These are phyloP conservation scores for Yamadazyma atmosphaerica DNA, from an alignment of 1,139 yeast genomes.

Conservation along the genomic window DNA sequence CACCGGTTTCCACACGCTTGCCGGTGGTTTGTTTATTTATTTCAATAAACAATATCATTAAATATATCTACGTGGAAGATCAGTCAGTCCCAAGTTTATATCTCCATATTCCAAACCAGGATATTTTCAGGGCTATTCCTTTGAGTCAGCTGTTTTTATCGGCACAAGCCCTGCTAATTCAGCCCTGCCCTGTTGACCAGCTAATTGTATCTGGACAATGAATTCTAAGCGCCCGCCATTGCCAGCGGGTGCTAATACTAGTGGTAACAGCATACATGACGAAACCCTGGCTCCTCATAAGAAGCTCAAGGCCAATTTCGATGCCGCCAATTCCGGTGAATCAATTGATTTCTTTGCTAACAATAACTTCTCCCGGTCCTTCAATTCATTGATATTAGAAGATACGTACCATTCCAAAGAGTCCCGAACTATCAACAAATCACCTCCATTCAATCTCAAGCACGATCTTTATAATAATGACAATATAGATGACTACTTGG, in stretches of 20 bases:
- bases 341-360: slow-evolving; percentile 39
- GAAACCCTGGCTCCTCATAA: too few relatives aligned
- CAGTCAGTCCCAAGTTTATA: too few relatives aligned
- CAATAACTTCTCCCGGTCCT: slow-evolving; percentile 44
- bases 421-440: slow-evolving; percentile 32
- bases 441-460: slow-evolving; percentile 47
- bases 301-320: slow-evolving; percentile 8
- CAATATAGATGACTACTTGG: slow-evolving; percentile 22
- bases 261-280: background rate
- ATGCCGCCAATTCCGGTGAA: slow-evolving; percentile 1
- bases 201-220: slow-evolving; percentile 13
- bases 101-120: too few relatives aligned
- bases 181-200: too few relatives aligned
- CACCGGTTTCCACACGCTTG: background rate
- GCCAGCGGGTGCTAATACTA: slow-evolving; percentile 21
- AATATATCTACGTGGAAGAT: too few relatives aligned
- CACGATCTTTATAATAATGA: slow-evolving; percentile 27
- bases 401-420: slow-evolving; percentile 30
- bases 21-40: slow-evolving; percentile 5
- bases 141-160: too few relatives aligned
- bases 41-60: too few relatives aligned
- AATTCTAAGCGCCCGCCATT: slow-evolving; percentile 27
- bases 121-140: too few relatives aligned
- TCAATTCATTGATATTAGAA: slow-evolving; percentile 46
- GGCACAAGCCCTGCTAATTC: too few relatives aligned